These are phyloP conservation scores for Pythium chondricola DNA, from an alignment of 352 stramenopile species.

Conservation along the genomic window DNA sequence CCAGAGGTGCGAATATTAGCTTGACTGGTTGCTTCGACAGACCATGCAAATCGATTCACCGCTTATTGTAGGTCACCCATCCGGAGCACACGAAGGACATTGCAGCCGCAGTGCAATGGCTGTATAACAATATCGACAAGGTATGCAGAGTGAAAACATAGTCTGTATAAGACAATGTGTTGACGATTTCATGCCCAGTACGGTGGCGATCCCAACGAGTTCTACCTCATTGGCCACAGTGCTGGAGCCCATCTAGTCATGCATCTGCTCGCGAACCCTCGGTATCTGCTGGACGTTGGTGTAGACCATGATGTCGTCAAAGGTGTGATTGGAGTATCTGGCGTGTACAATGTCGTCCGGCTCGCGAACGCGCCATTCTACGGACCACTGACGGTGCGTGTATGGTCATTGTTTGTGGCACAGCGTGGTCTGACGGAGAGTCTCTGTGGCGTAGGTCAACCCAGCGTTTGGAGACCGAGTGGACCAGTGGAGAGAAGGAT, in stretches of 20 bases:
- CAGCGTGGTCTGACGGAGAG: neutral
- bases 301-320: conserved; percentile 34
- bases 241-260: conserved; percentile 76
- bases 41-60: too few species aligned
- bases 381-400: conserved; percentile 40
- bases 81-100: conserved; percentile 65
- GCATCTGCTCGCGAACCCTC: conserved; percentile 53
- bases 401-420: neutral
- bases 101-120: conserved; percentile 50
- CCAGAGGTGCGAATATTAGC: conserved; percentile 36
- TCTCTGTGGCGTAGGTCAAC: conserved; percentile 19
- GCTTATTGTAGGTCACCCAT: conserved; percentile 51
- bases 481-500: conserved; percentile 68
- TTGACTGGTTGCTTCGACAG: too few species aligned
- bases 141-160: conserved; percentile 15
- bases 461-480: conserved; percentile 66
- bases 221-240: conserved; percentile 70
- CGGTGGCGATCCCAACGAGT: conserved; percentile 49
- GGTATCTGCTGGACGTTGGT: conserved; percentile 33
- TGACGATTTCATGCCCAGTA: conserved; percentile 29
- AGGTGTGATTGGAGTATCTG: conserved; percentile 67
- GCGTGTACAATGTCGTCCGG: conserved; percentile 83
- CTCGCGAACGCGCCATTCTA: conserved; percentile 72
- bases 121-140: conserved; percentile 61
- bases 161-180: neutral